Base-by-base conservation (phyloP, 768 basidiomycete species). In the Plicaturopsis crispa region DNA sequence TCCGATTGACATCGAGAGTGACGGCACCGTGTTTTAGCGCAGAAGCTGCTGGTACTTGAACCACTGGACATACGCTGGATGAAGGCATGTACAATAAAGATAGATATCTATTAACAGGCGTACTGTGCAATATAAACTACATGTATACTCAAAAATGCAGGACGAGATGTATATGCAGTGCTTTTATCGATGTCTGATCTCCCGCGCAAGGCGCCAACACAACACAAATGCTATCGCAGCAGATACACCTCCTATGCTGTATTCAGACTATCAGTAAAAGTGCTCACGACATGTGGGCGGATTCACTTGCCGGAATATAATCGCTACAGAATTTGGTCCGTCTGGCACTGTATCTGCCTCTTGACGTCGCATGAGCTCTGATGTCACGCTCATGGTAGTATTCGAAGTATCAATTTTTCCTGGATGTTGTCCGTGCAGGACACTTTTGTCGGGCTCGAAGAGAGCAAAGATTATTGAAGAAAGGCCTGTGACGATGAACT, bases 401-500 rank as follows among this genome's bases (percentile, higher is more conserved):
- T 34, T 40, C 22, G 35, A 41, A 32, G 26, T 47, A 36, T 33
- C 12, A 26, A 13, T 26, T 26, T 32, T n/a, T 19, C 40, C 37
- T 14, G 37, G 17, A 6, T 35, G 35, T 38, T 67, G 61, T 1
- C 59, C 58, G 7, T 66, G 67, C 1, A 66, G 43, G 19, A 57
- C 63, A 4, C 67, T 63, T 38, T 70, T 75, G 18, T 61, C 53
- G 1, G 84, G 81, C 43, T 94, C 92, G 43, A 91, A 69, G 4
- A 96, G 59, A 12, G 85, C 86, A 51, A 98, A 96, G 33, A 97
- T 72, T 44, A 93, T 63, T 7, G 91, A 78, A 1, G 90, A 80
- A 4, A 97, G 57, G 17, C 80, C 90, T 0, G 88, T 93, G 22
- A 93, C 84, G 28, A 98, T 69, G 60, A 97, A 93, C 52, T 98